phyloP scores from a whole-genome alignment of 805 yeast species.

The Suhomyces sp. region DNA sequence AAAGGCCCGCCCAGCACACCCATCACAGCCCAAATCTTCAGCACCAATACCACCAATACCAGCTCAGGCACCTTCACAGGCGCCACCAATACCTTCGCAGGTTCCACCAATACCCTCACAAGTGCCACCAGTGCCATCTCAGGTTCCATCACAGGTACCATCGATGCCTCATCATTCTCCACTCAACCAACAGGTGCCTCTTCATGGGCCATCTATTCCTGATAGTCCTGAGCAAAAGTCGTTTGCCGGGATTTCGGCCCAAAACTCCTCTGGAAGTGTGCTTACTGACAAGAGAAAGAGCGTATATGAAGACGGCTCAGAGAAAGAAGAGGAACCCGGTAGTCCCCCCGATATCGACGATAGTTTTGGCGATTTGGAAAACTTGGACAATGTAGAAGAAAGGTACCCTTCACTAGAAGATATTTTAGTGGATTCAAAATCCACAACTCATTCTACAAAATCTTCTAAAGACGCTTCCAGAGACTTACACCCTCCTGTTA shows the following conservation, averaged over 20 bases:
- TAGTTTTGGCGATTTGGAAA: constrained; percentile 34
- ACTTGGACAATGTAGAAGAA: constrained; percentile 46
- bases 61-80: not conserved
- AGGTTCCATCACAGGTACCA: not conserved
- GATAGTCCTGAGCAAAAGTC: not conserved
- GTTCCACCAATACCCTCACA: not conserved
- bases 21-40: constrained; percentile 30
- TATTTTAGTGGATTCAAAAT: constrained; percentile 3
- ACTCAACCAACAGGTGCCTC: too few relatives aligned
- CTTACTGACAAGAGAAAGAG: constrained; percentile 1
- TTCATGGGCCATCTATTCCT: not conserved
- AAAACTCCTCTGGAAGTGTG: not conserved
- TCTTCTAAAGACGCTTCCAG: not conserved
- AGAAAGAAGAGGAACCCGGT: not conserved
- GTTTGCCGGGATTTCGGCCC: not conserved
- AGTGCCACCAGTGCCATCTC: not conserved
- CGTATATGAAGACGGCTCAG: not conserved
- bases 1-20: not conserved
- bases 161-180: not conserved
- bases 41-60: constrained; percentile 28
- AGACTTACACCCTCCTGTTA: constrained; percentile 6
- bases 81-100: not conserved
- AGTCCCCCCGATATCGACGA: not conserved
- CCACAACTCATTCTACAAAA: not conserved
- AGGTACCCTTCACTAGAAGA: constrained; percentile 51